Conservation (phyloP, 768 basidiomycete genomes). For the Serendipita indica region DNA sequence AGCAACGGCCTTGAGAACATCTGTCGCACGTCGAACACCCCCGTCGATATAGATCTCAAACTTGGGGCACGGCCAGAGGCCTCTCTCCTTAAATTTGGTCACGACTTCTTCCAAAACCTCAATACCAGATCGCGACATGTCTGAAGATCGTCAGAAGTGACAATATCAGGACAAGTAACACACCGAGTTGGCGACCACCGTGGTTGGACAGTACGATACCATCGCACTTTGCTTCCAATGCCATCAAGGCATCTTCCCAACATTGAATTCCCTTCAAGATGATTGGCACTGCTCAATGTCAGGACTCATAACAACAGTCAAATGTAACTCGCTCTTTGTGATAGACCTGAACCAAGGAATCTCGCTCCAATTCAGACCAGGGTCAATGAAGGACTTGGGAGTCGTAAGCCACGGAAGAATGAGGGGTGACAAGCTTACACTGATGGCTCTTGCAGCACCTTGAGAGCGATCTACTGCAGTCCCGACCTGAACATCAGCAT, state of each 20-base stretch:
- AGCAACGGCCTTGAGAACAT: slow-evolving; percentile 77
- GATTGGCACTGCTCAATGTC: slow-evolving; percentile 53
- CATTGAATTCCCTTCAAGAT: slow-evolving; percentile 82
- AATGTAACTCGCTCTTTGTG: slow-evolving; percentile 37
- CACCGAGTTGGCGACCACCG: slow-evolving; percentile 41
- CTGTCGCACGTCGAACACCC: slow-evolving; percentile 83
- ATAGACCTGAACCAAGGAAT: slow-evolving; percentile 61
- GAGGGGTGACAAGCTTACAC: slow-evolving; percentile 31
- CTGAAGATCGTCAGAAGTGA: slow-evolving; percentile 18
- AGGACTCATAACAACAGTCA: neutral
- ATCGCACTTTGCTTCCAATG: slow-evolving; percentile 30
- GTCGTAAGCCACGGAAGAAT: neutral
- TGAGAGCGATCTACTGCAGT: slow-evolving; percentile 62
- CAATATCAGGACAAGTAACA: neutral
- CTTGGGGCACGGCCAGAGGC: slow-evolving; percentile 23
- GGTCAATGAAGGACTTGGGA: slow-evolving; percentile 90
- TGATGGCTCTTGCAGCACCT: slow-evolving; percentile 89
- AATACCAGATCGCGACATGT: slow-evolving; percentile 31
- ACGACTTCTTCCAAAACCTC: slow-evolving; percentile 31
- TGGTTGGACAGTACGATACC: slow-evolving; percentile 47
- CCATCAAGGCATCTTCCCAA: slow-evolving; percentile 55
- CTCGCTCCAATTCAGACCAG: slow-evolving; percentile 74
- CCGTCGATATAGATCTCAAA: slow-evolving; percentile 86
- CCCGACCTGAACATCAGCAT: slow-evolving; percentile 37
- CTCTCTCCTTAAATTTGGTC: slow-evolving; percentile 23